These are phyloP conservation scores for Eucalyptus pauciflora DNA, from an alignment of 345 rosid species.

Conservation along the genomic window DNA sequence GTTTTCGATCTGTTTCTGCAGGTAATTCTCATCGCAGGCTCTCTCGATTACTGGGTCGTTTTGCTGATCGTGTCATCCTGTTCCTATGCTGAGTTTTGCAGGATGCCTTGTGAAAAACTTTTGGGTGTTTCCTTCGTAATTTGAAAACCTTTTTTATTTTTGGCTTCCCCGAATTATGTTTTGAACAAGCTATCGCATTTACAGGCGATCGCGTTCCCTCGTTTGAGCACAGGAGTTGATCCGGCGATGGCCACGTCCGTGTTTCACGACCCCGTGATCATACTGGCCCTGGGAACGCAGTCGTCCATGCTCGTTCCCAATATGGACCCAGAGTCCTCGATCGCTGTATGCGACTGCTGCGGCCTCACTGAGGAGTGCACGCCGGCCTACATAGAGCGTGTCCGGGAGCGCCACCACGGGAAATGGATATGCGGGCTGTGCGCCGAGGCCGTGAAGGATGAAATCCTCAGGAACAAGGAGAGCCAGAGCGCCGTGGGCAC, in stretches of 20 bases:
- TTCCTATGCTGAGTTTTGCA: neutral
- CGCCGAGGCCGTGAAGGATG: conserved; percentile 15
- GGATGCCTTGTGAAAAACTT: neutral
- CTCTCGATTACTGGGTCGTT: neutral
- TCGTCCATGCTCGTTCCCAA: neutral
- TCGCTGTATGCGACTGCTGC: conserved; percentile 18
- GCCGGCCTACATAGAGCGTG: conserved; percentile 4
- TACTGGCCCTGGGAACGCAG: neutral
- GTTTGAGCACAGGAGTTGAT: neutral
- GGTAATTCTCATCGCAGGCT: neutral
- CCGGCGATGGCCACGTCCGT: neutral
- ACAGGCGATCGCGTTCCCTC: neutral
- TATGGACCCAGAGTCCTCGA: neutral
- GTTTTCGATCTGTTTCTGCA: neutral
- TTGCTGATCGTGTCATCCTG: neutral
- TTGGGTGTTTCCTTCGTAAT: neutral
- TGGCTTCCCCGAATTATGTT: neutral
- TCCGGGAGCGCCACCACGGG: neutral
- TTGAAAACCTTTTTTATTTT: neutral
- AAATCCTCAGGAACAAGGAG: conserved; percentile 10
- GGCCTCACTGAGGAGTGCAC: conserved; percentile 31
- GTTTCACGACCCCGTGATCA: neutral
- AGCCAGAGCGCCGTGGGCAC: neutral
- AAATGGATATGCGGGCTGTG: conserved; percentile 28
- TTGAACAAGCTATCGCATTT: neutral